Conservation (phyloP, 2,329 filamentous ascomycete genomes). For the Xylariaceae sp. region DNA sequence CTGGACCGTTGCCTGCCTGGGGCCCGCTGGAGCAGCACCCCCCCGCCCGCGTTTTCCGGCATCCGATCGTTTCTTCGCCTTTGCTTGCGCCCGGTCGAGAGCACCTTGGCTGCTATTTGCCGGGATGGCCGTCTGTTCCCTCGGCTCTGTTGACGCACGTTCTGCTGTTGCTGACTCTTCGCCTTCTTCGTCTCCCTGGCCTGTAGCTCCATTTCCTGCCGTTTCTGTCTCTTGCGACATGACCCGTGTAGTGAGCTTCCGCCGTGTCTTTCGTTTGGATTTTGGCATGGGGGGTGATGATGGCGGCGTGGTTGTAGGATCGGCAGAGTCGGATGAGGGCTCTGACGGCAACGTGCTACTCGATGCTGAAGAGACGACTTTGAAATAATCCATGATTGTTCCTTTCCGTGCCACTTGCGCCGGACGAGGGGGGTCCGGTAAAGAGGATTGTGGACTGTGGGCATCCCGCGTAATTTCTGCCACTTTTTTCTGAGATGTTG, state of each 20-base stretch:
- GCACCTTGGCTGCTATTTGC: conserved; percentile 14
- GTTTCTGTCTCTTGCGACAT: conserved; percentile 12
- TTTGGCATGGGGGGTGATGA: conserved; percentile 32
- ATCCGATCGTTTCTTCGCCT: conserved; percentile 8
- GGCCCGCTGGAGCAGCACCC: too few species aligned
- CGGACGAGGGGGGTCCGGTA: conserved; percentile 5
- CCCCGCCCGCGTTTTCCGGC: conserved; percentile 10
- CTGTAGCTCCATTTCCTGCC: neutral
- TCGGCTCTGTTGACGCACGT: neutral
- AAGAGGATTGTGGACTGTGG: conserved; percentile 4
- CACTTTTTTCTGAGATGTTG: neutral
- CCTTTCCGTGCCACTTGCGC: conserved; percentile 26
- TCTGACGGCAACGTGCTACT: conserved; percentile 18
- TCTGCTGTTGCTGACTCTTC: neutral
- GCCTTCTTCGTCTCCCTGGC: conserved; percentile 8
- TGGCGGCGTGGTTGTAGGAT: conserved; percentile 35
- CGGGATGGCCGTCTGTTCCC: neutral
- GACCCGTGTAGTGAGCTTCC: conserved; percentile 40
- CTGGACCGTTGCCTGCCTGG: conserved; percentile 37
- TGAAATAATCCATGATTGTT: conserved; percentile 38
- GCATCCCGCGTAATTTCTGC: neutral
- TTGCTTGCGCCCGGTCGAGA: conserved; percentile 11
- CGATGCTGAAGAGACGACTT: conserved; percentile 25
- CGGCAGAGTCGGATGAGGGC: conserved; percentile 17
- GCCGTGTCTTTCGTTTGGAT: conserved; percentile 30